Evolutionary conservation across 2,329 filamentous ascomycete species (phyloP).

Genomic region (Ophiostoma tasmaniense): DNA sequence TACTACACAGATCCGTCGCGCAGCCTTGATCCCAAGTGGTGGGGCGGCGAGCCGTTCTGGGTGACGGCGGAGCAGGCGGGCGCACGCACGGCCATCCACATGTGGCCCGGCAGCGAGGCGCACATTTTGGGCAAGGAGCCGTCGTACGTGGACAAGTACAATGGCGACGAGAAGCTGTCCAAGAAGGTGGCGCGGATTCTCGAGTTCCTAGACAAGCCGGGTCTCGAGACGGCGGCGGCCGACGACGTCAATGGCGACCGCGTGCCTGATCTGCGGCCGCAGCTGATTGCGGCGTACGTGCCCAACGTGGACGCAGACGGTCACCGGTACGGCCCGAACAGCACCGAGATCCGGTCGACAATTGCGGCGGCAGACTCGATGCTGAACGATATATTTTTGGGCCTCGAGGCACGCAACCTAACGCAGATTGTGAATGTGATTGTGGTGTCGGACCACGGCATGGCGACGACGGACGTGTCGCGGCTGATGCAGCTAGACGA

Average conservation of each 20-base stretch:
- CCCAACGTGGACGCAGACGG: conserved; percentile 84
- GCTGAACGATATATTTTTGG: conserved; percentile 66
- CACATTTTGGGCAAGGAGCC: conserved; percentile 68
- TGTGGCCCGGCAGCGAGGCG: conserved; percentile 97
- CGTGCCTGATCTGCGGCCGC: conserved; percentile 56
- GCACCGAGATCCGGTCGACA: conserved; percentile 74
- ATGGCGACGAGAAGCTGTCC: conserved; percentile 63
- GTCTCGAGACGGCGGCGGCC: conserved; percentile 48
- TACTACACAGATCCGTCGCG: conserved; percentile 70
- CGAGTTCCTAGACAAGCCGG: conserved; percentile 75
- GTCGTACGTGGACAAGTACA: conserved; percentile 75
- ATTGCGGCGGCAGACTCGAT: conserved; percentile 76
- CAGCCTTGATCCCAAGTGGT: conserved; percentile 84
- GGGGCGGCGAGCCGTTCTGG: conserved; percentile 91
- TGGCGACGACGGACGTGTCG: conserved; percentile 81
- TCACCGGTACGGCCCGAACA: conserved; percentile 86
- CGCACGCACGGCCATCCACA: conserved; percentile 76
- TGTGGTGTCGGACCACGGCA: conserved; percentile 95
- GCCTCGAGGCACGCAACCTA: conserved; percentile 72
- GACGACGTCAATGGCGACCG: conserved; percentile 28
- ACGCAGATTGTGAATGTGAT: conserved; percentile 87
- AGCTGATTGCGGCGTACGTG: conserved; percentile 90
- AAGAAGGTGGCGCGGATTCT: conserved; percentile 74
- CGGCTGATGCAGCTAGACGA: conserved; percentile 86
- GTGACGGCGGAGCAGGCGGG: conserved; percentile 79